phyloP scores from a whole-genome alignment of 306 rosid genomes.

The Senna tora region DNA sequence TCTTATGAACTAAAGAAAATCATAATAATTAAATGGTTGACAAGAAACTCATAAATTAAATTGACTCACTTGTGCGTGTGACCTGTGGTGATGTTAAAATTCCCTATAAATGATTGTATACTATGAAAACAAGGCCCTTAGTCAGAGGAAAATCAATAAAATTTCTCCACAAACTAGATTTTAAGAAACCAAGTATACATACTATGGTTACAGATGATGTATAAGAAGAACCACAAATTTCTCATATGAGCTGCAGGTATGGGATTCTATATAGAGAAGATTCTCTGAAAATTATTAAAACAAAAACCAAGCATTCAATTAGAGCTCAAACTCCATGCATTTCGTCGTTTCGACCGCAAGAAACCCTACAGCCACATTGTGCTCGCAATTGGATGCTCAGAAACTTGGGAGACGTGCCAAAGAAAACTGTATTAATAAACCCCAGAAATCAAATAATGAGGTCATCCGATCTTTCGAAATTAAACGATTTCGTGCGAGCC shows the following conservation, averaged over 20 bases:
- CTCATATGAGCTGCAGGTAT: neutral
- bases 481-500: neutral
- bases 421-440: slow-evolving; percentile 20
- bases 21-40: slow-evolving; percentile 7
- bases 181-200: slow-evolving; percentile 13
- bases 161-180: slow-evolving; percentile 21
- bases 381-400: slow-evolving; percentile 27
- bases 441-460: slow-evolving; percentile 21
- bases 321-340: slow-evolving; percentile 31
- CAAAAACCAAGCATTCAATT: neutral
- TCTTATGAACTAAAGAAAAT: slow-evolving; percentile 7
- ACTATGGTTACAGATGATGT: neutral
- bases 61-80: slow-evolving; percentile 12
- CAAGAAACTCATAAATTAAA: slow-evolving; percentile 16
- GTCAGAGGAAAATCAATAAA: neutral
- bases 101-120: neutral
- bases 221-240: slow-evolving; percentile 12
- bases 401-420: neutral
- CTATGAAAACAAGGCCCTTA: neutral
- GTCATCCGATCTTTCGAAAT: neutral
- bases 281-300: neutral
- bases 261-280: slow-evolving; percentile 2
- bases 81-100: neutral
- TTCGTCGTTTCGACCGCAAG: neutral
- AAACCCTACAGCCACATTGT: slow-evolving; percentile 18